These are phyloP conservation scores for Xylaria flabelliformis DNA, from an alignment of 495 filamentous ascomycete genomes.

Conservation along the genomic window DNA sequence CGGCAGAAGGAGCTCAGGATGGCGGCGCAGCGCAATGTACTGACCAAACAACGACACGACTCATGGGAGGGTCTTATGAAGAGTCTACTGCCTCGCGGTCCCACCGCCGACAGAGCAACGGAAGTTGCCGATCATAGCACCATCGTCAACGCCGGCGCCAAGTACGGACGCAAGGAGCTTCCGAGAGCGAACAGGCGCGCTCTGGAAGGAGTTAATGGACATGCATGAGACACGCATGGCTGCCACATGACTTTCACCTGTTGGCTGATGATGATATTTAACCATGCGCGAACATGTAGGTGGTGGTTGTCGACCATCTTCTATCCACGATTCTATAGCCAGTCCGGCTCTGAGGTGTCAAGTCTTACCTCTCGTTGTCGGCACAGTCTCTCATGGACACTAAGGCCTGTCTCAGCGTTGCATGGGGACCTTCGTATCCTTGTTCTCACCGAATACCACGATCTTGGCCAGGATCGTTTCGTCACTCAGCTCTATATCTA, in stretches of 20 bases:
- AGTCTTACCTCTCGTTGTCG: not conserved
- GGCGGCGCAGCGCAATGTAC: constrained; percentile 43
- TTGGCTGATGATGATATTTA: not conserved
- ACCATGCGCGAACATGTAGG: not conserved
- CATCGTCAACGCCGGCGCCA: constrained; percentile 52
- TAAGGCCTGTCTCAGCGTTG: not conserved
- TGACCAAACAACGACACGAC: constrained; percentile 45
- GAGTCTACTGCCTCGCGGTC: constrained; percentile 41
- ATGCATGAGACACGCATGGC: constrained; percentile 7
- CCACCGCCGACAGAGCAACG: constrained; percentile 54
- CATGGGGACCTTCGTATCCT: not conserved
- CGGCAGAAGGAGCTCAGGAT: constrained; percentile 56
- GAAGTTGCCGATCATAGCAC: constrained; percentile 58
- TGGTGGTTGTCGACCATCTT: not conserved
- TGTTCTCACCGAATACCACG: not conserved
- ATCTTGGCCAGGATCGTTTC: not conserved
- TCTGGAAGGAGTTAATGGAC: constrained; percentile 19
- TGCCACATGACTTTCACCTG: not conserved
- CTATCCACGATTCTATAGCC: not conserved
- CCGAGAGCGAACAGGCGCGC: constrained; percentile 35
- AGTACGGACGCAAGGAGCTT: constrained; percentile 45
- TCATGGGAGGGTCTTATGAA: constrained; percentile 54
- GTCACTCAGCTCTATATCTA: not conserved
- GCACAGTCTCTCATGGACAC: not conserved
- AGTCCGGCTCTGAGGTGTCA: too few relatives aligned